These are phyloP conservation scores for Aspergillus sclerotioniger DNA, from an alignment of 495 filamentous ascomycete species.

Conservation along the genomic window DNA sequence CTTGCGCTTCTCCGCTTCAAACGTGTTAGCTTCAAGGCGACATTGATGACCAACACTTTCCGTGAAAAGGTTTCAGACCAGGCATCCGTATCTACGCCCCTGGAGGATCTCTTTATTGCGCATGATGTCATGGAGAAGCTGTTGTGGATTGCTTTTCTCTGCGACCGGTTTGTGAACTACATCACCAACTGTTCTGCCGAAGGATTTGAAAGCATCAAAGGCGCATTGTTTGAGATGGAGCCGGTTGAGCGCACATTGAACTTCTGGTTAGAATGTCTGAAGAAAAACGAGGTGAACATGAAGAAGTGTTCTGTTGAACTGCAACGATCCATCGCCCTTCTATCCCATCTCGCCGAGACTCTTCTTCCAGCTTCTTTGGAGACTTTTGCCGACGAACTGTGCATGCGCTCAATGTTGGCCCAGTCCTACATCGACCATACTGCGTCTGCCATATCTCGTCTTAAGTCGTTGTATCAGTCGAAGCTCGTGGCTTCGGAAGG, in stretches of 20 bases:
- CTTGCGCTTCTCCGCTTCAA: constrained; percentile 83
- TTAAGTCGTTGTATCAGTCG: constrained; percentile 62
- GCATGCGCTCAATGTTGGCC: constrained; percentile 72
- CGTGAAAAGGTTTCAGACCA: constrained; percentile 67
- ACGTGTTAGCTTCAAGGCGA: constrained; percentile 84
- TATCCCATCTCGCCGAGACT: constrained; percentile 79
- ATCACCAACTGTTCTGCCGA: constrained; percentile 74
- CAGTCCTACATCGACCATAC: constrained; percentile 81
- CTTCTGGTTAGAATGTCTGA: constrained; percentile 79
- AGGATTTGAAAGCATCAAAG: constrained; percentile 71
- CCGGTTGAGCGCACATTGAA: constrained; percentile 90
- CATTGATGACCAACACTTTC: constrained; percentile 73
- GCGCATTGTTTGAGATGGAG: constrained; percentile 82
- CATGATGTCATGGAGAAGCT: constrained; percentile 83
- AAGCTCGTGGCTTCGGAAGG: constrained; percentile 48
- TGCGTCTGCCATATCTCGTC: constrained; percentile 62
- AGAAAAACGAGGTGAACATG: constrained; percentile 83
- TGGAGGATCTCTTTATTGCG: constrained; percentile 73
- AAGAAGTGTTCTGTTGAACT: constrained; percentile 76
- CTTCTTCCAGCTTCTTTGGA: constrained; percentile 71
- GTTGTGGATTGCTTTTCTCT: constrained; percentile 77
- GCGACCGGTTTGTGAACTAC: constrained; percentile 75
- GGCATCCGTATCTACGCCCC: constrained; percentile 52
- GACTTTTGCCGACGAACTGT: constrained; percentile 74
- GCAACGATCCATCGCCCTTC: constrained; percentile 74